Conservation (phyloP, 495 filamentous ascomycete genomes). For the Zalerion maritima region DNA sequence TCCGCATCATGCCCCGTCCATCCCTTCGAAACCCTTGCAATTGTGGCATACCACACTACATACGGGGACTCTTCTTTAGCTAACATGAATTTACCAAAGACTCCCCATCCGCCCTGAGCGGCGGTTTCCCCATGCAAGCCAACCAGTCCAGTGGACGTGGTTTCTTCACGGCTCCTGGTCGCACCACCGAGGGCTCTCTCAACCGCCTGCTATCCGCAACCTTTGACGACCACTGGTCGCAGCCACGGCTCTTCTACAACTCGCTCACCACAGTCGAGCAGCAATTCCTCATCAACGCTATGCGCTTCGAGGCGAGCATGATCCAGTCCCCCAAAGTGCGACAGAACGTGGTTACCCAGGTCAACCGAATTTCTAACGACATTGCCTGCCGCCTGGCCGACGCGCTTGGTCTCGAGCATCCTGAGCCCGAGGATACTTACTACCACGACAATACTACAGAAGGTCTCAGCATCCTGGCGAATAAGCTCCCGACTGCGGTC, state of each 20-base stretch:
- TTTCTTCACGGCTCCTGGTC: slow-evolving; percentile 57
- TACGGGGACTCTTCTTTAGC: no score
- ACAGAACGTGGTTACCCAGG: slow-evolving; percentile 49
- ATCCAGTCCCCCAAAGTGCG: slow-evolving; percentile 40
- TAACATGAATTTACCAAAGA: slow-evolving; percentile 27
- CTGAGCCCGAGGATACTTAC: slow-evolving; percentile 43
- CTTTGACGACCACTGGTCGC: slow-evolving; percentile 64
- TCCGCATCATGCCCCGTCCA: no score
- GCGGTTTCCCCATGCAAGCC: slow-evolving; percentile 50
- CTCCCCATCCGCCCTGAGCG: slow-evolving; percentile 53
- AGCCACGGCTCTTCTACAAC: slow-evolving; percentile 66
- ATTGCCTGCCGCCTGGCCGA: slow-evolving; percentile 50
- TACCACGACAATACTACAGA: slow-evolving; percentile 59
- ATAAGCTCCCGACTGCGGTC: slow-evolving; percentile 42
- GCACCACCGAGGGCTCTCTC: slow-evolving; percentile 36
- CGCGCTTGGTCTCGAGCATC: slow-evolving; percentile 43
- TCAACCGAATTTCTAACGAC: slow-evolving; percentile 58
- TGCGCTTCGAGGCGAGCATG: slow-evolving; percentile 58
- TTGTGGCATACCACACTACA: no score
- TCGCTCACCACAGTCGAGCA: slow-evolving; percentile 54
- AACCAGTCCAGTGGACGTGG: slow-evolving; percentile 54
- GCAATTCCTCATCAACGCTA: slow-evolving; percentile 64
- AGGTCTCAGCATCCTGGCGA: slow-evolving; percentile 45
- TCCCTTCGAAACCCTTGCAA: no score
- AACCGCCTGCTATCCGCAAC: slow-evolving; percentile 45